These are phyloP conservation scores for Hibiscus trionum DNA, from an alignment of 345 rosid species.

Conservation along the genomic window DNA sequence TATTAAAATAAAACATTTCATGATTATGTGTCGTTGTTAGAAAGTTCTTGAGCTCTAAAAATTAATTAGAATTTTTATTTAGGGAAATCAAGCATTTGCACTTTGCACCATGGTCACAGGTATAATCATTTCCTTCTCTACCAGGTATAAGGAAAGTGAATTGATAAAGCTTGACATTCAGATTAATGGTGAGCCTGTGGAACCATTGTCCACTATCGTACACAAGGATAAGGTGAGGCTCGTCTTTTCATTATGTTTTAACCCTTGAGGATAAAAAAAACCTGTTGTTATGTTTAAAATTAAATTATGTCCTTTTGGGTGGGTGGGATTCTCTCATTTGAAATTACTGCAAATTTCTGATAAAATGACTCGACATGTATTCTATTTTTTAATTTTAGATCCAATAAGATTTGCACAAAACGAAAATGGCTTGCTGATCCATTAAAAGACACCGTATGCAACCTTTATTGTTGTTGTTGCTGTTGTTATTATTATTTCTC, in stretches of 20 bases:
- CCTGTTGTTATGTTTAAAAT: background rate
- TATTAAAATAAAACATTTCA: background rate
- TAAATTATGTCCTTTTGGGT: background rate
- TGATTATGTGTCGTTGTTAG: background rate
- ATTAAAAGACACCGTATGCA: background rate
- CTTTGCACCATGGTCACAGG: background rate
- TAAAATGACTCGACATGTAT: background rate
- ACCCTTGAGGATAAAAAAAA: background rate
- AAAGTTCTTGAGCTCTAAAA: background rate
- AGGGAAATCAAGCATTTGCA: background rate
- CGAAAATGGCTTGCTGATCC: background rate
- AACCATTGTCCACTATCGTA: conserved; percentile 88
- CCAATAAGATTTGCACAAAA: background rate
- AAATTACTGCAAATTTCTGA: background rate
- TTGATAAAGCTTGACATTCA: conserved; percentile 81
- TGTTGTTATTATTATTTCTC: background rate
- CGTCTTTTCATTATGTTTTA: background rate
- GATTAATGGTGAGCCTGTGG: conserved; percentile 80
- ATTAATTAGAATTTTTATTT: background rate
- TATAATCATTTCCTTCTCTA: conserved; percentile 18
- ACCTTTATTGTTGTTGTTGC: background rate
- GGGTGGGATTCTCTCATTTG: background rate
- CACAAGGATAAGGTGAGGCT: conserved; percentile 76
- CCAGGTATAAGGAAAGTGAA: conserved; percentile 80
- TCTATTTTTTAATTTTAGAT: background rate